Percentiles rank a stretch among this genome's conserved stretches.
phyloP scores from a whole-genome alignment of 257 asterid genomes.

The Przewalskia tangutica region DNA sequence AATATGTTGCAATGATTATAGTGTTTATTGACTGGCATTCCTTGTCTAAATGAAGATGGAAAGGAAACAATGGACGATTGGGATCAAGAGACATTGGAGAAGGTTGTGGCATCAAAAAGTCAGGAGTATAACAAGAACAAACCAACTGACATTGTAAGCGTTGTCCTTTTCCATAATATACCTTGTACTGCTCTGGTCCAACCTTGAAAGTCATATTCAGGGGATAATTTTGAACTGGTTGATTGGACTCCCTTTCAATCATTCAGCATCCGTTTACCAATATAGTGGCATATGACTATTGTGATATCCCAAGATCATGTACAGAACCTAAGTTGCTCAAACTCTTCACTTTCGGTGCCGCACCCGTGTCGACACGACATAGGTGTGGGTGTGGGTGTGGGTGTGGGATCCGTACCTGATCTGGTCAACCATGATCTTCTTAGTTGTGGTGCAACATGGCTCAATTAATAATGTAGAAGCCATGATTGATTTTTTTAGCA shows the following conservation, averaged over 20 bases:
- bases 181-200: neutral
- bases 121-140: slow-evolving; percentile 88
- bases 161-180: neutral
- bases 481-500: neutral
- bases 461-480: neutral
- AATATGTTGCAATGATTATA: neutral
- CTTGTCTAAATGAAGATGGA: slow-evolving; percentile 12
- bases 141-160: slow-evolving; percentile 86
- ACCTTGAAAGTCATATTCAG: neutral
- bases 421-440: neutral
- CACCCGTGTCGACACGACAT: too few species aligned
- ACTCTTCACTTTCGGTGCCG: too few species aligned
- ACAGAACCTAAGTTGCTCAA: neutral
- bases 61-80: slow-evolving; percentile 85
- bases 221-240: neutral
- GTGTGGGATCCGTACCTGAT: too few species aligned
- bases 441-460: neutral
- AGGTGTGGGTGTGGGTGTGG: too few species aligned
- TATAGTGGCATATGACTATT: neutral
- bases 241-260: neutral
- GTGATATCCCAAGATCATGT: neutral
- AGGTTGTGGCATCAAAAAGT: slow-evolving; percentile 82
- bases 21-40: neutral
- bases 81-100: slow-evolving; percentile 83
- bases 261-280: neutral